Percentiles rank a stretch among this genome's conserved stretches.
These are phyloP conservation scores for Sugiyamaella smithiae DNA, from an alignment of 805 yeast genomes.

Conservation along the genomic window DNA sequence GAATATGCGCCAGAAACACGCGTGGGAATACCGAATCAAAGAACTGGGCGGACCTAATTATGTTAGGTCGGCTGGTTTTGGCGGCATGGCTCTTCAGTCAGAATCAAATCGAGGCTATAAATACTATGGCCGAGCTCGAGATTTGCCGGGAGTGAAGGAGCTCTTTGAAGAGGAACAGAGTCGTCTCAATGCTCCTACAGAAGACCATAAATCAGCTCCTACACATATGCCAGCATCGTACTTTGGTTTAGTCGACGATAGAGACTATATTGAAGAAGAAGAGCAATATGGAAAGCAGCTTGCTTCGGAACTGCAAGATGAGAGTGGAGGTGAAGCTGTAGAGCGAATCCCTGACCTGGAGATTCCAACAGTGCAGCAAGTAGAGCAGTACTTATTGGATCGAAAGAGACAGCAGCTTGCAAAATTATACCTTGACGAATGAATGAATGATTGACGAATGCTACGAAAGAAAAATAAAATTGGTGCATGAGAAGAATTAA, in stretches of 20 bases:
- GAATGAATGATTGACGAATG: neutral
- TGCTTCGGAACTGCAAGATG: constrained; percentile 2
- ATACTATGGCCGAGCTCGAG: constrained; percentile 82
- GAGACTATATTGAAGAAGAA: constrained; percentile 19
- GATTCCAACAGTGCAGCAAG: constrained; percentile 26
- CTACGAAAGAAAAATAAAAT: too few species aligned
- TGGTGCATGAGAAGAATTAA: neutral
- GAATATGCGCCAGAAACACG: constrained; percentile 59
- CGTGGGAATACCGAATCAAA: constrained; percentile 76
- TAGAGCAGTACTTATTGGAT: constrained; percentile 28
- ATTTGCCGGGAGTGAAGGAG: constrained; percentile 67
- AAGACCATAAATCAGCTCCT: neutral
- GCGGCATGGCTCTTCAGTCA: constrained; percentile 25
- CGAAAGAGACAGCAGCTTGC: constrained; percentile 21
- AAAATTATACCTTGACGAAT: constrained; percentile 17
- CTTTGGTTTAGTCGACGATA: constrained; percentile 32
- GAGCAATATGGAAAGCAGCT: constrained; percentile 20
- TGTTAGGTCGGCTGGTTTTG: constrained; percentile 27
- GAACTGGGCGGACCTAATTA: constrained; percentile 75
- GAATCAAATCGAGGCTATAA: constrained; percentile 50
- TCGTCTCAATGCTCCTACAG: constrained; percentile 17
- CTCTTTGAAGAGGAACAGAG: constrained; percentile 39
- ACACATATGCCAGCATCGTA: constrained; percentile 27
- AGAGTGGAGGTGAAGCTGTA: constrained; percentile 5
- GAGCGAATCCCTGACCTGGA: constrained; percentile 10